Conservation (phyloP, 139 green algal species). For the Coelastrella sp. region DNA sequence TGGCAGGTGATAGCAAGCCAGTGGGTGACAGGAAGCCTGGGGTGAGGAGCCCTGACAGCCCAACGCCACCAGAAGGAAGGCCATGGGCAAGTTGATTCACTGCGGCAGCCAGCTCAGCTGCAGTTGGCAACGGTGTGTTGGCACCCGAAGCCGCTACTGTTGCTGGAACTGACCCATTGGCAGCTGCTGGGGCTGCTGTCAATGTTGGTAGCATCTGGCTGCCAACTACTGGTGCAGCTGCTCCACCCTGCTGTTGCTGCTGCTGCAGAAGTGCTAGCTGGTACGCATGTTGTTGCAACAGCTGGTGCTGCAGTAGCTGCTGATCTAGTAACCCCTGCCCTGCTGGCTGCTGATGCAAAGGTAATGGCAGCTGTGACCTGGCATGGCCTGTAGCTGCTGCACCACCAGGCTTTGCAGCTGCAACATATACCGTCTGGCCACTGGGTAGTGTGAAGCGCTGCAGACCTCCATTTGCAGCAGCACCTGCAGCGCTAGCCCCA, state of each 20-base stretch:
- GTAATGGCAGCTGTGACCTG: not conserved
- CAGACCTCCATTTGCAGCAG: not conserved
- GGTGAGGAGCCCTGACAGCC: not conserved
- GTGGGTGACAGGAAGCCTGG: slow-evolving; percentile 24
- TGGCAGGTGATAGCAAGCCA: slow-evolving; percentile 12
- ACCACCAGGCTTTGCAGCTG: not conserved
- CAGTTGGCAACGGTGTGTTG: not conserved
- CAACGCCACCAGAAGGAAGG: not conserved
- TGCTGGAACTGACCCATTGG: not conserved
- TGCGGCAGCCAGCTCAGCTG: slow-evolving; percentile 16
- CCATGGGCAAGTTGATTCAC: not conserved
- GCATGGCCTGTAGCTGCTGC: not conserved
- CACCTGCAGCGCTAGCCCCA: not conserved
- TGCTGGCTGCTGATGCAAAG: not conserved
- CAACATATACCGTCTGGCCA: slow-evolving; percentile 18
- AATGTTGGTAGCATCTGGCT: not conserved
- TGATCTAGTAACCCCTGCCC: not conserved
- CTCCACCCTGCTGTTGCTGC: slow-evolving; percentile 8
- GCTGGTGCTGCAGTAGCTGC: slow-evolving; percentile 22
- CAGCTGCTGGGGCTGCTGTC: not conserved
- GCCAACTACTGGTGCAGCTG: not conserved
- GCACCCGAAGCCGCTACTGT: not conserved
- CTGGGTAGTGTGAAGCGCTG: slow-evolving; percentile 6
- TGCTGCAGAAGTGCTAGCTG: not conserved
- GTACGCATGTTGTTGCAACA: not conserved